phyloP scores from a whole-genome alignment of 2,329 filamentous ascomycete species.

The Helicocarpus griseus region DNA sequence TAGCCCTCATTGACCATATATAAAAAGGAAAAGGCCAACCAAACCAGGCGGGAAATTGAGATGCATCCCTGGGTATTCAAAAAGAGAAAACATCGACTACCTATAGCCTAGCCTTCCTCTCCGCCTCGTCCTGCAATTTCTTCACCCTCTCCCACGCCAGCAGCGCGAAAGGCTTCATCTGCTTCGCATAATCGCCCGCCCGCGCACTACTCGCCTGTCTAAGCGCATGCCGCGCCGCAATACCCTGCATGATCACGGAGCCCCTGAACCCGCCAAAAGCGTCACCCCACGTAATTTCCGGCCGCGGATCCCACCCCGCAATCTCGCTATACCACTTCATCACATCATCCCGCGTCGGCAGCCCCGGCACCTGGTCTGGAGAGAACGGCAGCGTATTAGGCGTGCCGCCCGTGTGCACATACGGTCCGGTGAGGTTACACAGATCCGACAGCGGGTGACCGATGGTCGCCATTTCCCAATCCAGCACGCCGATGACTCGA shows the following conservation, averaged over 20 bases:
- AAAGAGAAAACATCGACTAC: too few relatives aligned
- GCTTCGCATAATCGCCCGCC: conserved; percentile 61
- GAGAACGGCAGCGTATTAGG: conserved; percentile 44
- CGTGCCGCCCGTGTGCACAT: conserved; percentile 27
- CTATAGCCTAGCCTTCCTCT: conserved; percentile 36
- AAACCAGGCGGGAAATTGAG: too few relatives aligned
- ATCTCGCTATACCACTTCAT: conserved; percentile 57
- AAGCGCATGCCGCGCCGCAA: conserved; percentile 74
- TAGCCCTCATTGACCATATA: too few relatives aligned
- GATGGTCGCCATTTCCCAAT: conserved; percentile 98
- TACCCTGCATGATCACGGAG: conserved; percentile 69
- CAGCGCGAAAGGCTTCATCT: conserved; percentile 63
- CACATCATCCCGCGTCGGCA: conserved; percentile 51
- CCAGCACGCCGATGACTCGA: conserved; percentile 81
- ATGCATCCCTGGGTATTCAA: too few relatives aligned
- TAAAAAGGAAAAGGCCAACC: too few relatives aligned
- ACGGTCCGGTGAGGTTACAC: conserved; percentile 57
- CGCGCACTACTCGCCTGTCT: conserved; percentile 83
- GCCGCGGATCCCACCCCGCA: conserved; percentile 60
- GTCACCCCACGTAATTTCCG: conserved; percentile 52
- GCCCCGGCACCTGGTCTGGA: conserved; percentile 54
- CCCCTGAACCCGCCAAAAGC: conserved; percentile 53
- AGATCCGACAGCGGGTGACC: conserved; percentile 93
- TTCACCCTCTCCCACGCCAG: conserved; percentile 67
- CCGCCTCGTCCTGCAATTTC: conserved; percentile 33